phyloP scores from a whole-genome alignment of 202 grass and related monocot species.

The Digitaria exilis region DNA sequence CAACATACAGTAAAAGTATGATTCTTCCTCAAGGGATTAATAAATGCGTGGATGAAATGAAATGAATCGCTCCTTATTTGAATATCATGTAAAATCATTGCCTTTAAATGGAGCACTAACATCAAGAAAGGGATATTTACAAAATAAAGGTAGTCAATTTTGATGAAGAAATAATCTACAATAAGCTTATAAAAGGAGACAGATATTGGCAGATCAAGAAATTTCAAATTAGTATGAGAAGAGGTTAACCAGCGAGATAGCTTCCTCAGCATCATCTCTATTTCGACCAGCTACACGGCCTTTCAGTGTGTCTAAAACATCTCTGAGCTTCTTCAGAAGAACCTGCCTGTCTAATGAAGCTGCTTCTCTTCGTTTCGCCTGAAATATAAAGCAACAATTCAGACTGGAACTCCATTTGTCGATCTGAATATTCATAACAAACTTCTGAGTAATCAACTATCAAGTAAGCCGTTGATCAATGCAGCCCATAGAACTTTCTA shows the following conservation, averaged over 20 bases:
- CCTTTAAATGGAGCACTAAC: background rate
- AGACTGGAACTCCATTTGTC: background rate
- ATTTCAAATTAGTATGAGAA: slow-evolving; percentile 25
- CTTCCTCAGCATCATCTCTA: slow-evolving; percentile 96
- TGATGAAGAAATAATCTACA: background rate
- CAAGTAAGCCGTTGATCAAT: background rate
- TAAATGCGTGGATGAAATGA: background rate
- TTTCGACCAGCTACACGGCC: slow-evolving; percentile 95
- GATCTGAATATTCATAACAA: slow-evolving; percentile 20
- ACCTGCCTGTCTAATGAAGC: slow-evolving; percentile 95
- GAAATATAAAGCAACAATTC: slow-evolving; percentile 48
- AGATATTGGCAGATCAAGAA: slow-evolving; percentile 22
- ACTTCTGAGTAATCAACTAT: slow-evolving; percentile 6
- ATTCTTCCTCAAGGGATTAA: background rate
- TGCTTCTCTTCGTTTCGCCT: slow-evolving; percentile 88
- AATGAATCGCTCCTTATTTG: background rate
- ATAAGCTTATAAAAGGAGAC: slow-evolving; percentile 2
- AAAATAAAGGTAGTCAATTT: background rate
- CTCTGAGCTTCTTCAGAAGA: slow-evolving; percentile 94
- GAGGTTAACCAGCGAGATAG: slow-evolving; percentile 84
- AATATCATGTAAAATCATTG: background rate
- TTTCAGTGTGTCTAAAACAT: slow-evolving; percentile 82
- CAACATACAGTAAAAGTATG: background rate
- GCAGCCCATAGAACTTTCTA: background rate
- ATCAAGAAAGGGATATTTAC: background rate